Conservation (phyloP, 1,284 basidiomycete genomes). For the Ceratobasidium sp. region DNA sequence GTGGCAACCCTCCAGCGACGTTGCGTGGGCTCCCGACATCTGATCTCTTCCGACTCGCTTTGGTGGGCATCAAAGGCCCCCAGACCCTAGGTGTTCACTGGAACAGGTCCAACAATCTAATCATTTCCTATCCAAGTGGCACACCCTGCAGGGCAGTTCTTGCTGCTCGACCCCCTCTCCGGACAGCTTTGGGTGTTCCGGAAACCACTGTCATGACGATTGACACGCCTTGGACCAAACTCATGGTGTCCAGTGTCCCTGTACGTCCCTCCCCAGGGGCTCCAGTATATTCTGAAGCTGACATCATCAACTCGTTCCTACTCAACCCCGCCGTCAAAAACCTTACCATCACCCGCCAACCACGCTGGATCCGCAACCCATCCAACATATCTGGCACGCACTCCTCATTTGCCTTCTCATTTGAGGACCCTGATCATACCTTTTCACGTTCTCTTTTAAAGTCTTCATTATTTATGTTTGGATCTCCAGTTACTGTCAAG, state of each 20-base stretch:
- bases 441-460: neutral
- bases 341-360: neutral
- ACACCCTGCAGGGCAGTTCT: neutral
- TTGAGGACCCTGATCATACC: neutral
- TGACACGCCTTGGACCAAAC: neutral
- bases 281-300: neutral
- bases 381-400: neutral
- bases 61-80: neutral
- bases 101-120: neutral
- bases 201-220: neutral
- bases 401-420: neutral
- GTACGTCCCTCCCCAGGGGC: neutral
- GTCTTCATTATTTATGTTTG: neutral
- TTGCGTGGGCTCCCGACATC: neutral
- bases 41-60: neutral
- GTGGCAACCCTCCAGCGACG: neutral
- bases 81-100: neutral
- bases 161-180: neutral
- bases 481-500: constrained; percentile 3
- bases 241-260: constrained; percentile 7
- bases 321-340: neutral
- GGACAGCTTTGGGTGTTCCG: neutral
- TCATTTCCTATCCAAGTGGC: neutral
- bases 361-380: neutral
- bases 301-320: neutral